Percentiles rank a stretch among this genome's conserved stretches.
Evolutionary conservation across 345 rosid genomes (phyloP).

Genomic region (Zanthoxylum bungeanum): DNA sequence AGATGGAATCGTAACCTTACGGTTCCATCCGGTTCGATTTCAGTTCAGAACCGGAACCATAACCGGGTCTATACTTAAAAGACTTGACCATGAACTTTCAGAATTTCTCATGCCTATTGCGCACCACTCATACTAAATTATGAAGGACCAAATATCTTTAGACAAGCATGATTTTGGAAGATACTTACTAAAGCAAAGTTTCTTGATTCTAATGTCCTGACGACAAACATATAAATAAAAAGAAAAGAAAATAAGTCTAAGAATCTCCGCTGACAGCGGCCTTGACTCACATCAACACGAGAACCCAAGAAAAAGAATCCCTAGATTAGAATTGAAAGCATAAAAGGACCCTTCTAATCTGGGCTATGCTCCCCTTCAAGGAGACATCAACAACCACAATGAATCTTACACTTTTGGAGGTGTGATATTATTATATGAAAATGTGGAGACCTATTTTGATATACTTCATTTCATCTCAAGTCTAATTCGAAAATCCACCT

Average conservation of each 20-base stretch:
- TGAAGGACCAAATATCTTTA: background rate
- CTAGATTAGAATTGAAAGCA: background rate
- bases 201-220: background rate
- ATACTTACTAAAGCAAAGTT: background rate
- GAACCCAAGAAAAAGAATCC: conserved; percentile 12
- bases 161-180: background rate
- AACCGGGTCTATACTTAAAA: no score
- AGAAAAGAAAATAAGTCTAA: background rate
- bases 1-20: no score
- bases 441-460: no score
- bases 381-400: background rate
- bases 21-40: no score
- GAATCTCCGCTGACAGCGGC: conserved; percentile 19
- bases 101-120: background rate
- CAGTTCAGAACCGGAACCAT: no score
- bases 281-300: conserved; percentile 7
- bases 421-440: no score
- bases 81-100: background rate
- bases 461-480: no score
- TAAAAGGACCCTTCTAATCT: background rate
- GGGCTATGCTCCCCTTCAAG: background rate
- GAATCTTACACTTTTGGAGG: no score
- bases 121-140: background rate
- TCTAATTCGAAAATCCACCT: no score
- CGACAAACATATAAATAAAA: background rate